Base-by-base conservation (phyloP, 441 rosid species). In the Rhodomyrtus psidioides region DNA sequence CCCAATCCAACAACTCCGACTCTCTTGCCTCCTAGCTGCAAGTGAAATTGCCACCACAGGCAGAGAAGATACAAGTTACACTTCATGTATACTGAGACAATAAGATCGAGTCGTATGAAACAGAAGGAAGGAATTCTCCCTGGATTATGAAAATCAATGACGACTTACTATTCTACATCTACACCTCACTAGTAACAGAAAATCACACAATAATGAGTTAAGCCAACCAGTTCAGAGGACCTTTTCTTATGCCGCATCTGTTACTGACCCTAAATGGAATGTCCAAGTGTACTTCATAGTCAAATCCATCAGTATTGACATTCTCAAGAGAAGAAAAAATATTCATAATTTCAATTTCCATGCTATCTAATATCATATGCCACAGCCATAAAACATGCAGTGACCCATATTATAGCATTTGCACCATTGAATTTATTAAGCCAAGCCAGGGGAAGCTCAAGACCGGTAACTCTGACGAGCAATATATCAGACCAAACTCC, bases 1-100 rank as follows among this genome's bases (percentile, higher is more conserved):
- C 94, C 94, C 55, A 92, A 57, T 83, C 95, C 95, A 58, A 92
- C 89, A 56, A 94, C 92, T 39, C 96, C 98, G 27, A 92, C 90
- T 83, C 88, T 86, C 90, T 88, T 94, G 75, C 93, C 94, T 34
- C 92, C 83, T 46, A 95, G 46, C 98, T 95, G 91, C 83, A 59
- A 89, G 79, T 34, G 49, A 16, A 30, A 30, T 62, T 16, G 42
- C 79, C 79, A 70, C 16, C 79, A 34, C 49, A 70, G 79, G 46
- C 46, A 30, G n/a, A 70, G 49, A 70, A 70, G 79, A 70, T 34
- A 34, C 34, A 70, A 70, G 34, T 70, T 70, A 70, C 49, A 19
- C n/a, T 34, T 34, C 79, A 70, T 70, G n/a, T 34, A 9, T 70
- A 70, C 49, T 21, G 49, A 21, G 79, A 70, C 24, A 34, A 70